A percentile compares a stretch with the other conserved stretches of the same genome.
These are phyloP conservation scores for Trypanosoma caninum DNA, from an alignment of 208 protist genomes.

Conservation along the genomic window DNA sequence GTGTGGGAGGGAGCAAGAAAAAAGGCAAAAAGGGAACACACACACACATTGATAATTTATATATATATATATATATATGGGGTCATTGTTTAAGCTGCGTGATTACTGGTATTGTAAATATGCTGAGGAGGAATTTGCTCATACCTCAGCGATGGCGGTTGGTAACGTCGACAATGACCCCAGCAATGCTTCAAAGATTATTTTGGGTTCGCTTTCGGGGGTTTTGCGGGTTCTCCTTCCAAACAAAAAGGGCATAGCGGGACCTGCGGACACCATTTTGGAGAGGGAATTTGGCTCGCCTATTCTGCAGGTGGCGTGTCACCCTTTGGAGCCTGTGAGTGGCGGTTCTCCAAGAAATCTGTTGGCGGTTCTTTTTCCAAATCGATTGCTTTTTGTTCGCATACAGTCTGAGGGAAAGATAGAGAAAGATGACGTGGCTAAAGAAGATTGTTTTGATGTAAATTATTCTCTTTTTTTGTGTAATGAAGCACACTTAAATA, in stretches of 20 bases:
- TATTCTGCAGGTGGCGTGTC: slow-evolving; percentile 84
- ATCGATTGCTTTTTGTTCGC: slow-evolving; percentile 56
- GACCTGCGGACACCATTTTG: slow-evolving; percentile 67
- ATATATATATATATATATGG: slow-evolving; percentile 40
- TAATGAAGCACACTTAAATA: slow-evolving; percentile 56
- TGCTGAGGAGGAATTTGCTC: slow-evolving; percentile 73
- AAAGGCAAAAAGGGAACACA: not conserved
- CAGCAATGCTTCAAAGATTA: slow-evolving; percentile 48
- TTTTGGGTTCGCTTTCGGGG: slow-evolving; percentile 85
- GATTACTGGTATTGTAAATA: slow-evolving; percentile 89
- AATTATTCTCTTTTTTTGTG: slow-evolving; percentile 46
- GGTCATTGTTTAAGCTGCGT: slow-evolving; percentile 89
- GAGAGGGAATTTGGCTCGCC: slow-evolving; percentile 85
- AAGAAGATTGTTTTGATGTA: slow-evolving; percentile 4
- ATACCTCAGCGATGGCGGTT: slow-evolving; percentile 41
- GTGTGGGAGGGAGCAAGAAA: too few species aligned
- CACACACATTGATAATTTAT: too few species aligned
- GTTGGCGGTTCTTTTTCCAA: slow-evolving; percentile 81
- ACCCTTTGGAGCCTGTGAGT: slow-evolving; percentile 51
- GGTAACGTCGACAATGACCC: slow-evolving; percentile 75
- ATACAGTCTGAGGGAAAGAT: slow-evolving; percentile 25
- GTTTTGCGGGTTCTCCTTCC: slow-evolving; percentile 80
- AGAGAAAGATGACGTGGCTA: not conserved
- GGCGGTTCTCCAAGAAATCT: slow-evolving; percentile 39
- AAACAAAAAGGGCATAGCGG: slow-evolving; percentile 43